A percentile compares a stretch with the other conserved stretches of the same genome.
phyloP scores from a whole-genome alignment of 192 early-diverging fungal species.

The Lunasporangiospora selenospora region DNA sequence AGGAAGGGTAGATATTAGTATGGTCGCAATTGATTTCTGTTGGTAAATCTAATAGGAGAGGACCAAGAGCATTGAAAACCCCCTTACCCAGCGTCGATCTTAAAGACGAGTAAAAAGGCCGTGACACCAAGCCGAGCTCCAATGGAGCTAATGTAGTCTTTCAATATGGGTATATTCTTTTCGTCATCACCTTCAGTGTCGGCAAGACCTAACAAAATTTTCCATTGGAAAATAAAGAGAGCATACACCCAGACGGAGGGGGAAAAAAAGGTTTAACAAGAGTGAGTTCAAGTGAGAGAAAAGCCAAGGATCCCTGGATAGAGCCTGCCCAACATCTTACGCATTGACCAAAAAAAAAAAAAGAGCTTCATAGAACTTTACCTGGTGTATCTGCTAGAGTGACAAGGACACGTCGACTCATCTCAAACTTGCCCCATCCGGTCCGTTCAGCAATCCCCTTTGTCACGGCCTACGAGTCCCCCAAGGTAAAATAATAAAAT shows the following conservation, averaged over 20 bases:
- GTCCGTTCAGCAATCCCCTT: constrained; percentile 40
- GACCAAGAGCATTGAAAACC: no score
- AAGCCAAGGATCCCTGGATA: no score
- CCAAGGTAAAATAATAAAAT: background rate
- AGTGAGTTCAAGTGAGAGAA: no score
- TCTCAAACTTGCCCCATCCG: constrained; percentile 40
- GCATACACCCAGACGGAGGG: no score
- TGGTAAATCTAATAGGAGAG: no score
- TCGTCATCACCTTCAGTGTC: constrained; percentile 49
- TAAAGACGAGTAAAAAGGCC: constrained; percentile 41
- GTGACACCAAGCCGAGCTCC: constrained; percentile 33
- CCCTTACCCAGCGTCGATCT: constrained; percentile 42
- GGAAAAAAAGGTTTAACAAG: no score
- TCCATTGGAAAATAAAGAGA: no score
- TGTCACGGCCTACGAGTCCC: constrained; percentile 24
- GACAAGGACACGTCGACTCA: constrained; percentile 31
- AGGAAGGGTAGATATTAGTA: no score
- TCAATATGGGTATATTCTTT: constrained; percentile 47
- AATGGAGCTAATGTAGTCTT: constrained; percentile 44
- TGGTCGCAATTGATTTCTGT: no score
- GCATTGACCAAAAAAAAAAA: no score
- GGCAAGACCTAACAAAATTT: constrained; percentile 21
- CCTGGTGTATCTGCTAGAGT: constrained; percentile 40
- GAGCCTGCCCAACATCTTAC: no score
- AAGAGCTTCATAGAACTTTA: no score